Evolutionary conservation across 805 yeast genomes (phyloP), one percentile per base, ranked within the genome.

Genomic region (Cyberlindnera suaveolens): DNA sequence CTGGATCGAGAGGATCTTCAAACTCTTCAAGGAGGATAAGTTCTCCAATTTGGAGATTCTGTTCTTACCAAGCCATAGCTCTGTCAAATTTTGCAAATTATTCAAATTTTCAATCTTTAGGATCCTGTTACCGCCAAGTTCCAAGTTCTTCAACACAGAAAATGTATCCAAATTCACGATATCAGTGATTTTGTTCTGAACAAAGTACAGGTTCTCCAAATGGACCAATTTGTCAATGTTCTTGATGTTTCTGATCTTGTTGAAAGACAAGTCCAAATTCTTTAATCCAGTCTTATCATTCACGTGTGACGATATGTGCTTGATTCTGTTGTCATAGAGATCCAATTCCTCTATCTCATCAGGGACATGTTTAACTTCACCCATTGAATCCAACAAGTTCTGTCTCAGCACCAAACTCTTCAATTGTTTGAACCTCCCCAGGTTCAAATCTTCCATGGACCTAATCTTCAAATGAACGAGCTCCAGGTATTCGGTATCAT

Each of bases 1-100:
- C 64, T 93, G 99, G 45, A 93, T 87, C 2, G 96, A 86, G 38
- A 93, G 69, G 11, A 93, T 77, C 43, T 77, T 75, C 52, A 93
- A 71, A 45, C 83, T 83, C 39, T 61, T 58, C 45, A 93, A 70
- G 8, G 68, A 67, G 30, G 67, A 62, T 43, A 93, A 66, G 57
- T 85, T 83, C 51, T 85, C 74, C 33, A 93, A 63, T 56, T 66
- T 74, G 2, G 74, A 53, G 42, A 93, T 85, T 48, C 75, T 74
- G 63, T 93, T 93, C 58, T 89, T 88, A 37, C 98, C 99, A 34
- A 93, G 69, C 99, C 98, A 93, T 37, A 93, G 67, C 58, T 90
- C 85, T 50, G 78, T 76, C 36, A 93, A 65, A 39, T 72, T 75
- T 0, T 64, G 66, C 45, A 91, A 67, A 0, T 65, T 62, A 17